phyloP scores from a whole-genome alignment of 768 basidiomycete genomes.

The Suillus discolor region DNA sequence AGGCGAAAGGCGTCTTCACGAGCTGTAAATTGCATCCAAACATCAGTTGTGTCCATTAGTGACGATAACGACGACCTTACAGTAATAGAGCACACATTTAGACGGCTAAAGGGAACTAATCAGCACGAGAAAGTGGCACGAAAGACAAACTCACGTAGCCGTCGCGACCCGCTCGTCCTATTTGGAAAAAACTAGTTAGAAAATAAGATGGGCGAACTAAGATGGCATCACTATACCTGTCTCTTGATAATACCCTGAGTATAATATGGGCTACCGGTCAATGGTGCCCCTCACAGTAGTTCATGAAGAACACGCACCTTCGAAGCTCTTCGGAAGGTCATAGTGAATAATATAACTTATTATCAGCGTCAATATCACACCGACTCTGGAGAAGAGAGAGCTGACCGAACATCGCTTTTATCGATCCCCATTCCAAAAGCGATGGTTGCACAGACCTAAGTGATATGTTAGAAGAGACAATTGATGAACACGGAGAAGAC shows the following conservation, averaged over 20 bases:
- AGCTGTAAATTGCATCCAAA: constrained; percentile 42
- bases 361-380: constrained; percentile 15
- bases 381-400: not conserved
- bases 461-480: no score
- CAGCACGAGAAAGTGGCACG: not conserved
- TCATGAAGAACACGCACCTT: constrained; percentile 48
- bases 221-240: constrained; percentile 51
- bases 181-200: constrained; percentile 10
- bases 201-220: not conserved
- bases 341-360: constrained; percentile 75
- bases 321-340: constrained; percentile 81
- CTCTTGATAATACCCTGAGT: constrained; percentile 82
- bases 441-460: constrained; percentile 74
- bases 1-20: constrained; percentile 72
- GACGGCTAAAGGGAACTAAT: constrained; percentile 53
- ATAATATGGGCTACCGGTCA: not conserved
- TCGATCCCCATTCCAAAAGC: constrained; percentile 91
- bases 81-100: constrained; percentile 83
- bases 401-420: constrained; percentile 73
- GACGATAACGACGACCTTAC: constrained; percentile 39
- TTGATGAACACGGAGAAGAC: constrained; percentile 20
- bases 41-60: not conserved
- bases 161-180: constrained; percentile 81
- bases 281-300: not conserved
- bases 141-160: constrained; percentile 52